These are phyloP conservation scores for Yarrowia osloensis DNA, from an alignment of 805 yeast genomes.

Conservation along the genomic window DNA sequence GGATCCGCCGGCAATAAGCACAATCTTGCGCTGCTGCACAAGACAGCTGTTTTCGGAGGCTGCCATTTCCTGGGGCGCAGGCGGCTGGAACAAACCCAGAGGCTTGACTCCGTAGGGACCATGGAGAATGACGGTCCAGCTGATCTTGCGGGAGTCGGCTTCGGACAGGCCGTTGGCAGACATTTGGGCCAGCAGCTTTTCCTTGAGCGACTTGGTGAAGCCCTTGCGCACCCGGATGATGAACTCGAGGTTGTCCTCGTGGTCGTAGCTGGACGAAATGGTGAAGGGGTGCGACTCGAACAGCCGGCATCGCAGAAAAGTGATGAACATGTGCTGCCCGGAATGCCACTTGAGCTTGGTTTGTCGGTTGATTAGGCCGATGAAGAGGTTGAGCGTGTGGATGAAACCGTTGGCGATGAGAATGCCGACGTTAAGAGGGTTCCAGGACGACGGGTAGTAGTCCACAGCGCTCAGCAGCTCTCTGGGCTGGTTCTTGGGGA, in stretches of 20 bases:
- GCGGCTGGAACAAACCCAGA: slow-evolving; percentile 27
- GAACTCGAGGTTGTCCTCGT: slow-evolving; percentile 36
- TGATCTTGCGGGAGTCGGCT: background rate
- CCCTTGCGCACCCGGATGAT: slow-evolving; percentile 42
- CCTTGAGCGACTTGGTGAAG: slow-evolving; percentile 37
- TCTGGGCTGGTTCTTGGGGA: slow-evolving; percentile 17
- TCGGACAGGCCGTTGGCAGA: background rate
- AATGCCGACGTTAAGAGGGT: background rate
- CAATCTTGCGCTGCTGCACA: slow-evolving; percentile 35
- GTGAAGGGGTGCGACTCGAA: slow-evolving; percentile 39
- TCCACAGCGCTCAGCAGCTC: background rate
- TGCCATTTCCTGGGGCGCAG: background rate
- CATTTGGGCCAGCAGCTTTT: slow-evolving; percentile 16
- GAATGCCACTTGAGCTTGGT: slow-evolving; percentile 33
- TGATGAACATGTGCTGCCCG: slow-evolving; percentile 38
- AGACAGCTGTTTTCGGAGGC: slow-evolving; percentile 33
- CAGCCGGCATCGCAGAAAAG: slow-evolving; percentile 33
- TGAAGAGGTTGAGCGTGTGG: slow-evolving; percentile 20
- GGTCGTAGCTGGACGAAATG: slow-evolving; percentile 34
- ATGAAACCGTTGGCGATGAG: background rate
- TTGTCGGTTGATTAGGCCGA: background rate
- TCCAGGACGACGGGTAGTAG: background rate
- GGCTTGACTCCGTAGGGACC: slow-evolving; percentile 39
- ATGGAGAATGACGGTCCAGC: slow-evolving; percentile 33
- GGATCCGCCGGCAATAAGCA: slow-evolving; percentile 42